Base-by-base conservation (phyloP, 1,284 basidiomycete genomes). In the Malassezia slooffiae region DNA sequence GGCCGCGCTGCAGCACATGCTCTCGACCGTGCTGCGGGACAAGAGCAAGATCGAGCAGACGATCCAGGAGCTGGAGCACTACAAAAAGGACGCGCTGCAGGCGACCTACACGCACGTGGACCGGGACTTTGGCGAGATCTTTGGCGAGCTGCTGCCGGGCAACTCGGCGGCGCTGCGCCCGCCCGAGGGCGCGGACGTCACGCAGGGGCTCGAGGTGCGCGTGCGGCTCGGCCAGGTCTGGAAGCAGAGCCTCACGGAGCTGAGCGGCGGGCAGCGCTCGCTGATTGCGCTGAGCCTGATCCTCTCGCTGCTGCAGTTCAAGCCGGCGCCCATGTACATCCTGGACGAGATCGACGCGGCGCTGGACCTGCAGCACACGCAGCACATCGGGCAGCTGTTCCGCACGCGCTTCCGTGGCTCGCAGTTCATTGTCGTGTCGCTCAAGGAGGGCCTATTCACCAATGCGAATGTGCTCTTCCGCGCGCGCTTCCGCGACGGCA, bases 281-380 rank as follows among this genome's bases (percentile, higher is more conserved):
- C 77, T 97, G 52, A 96, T 97, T 62, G 91, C 91, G 0, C 77
- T 97, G 2, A 93, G 88, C 9, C 77, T 97, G 37, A 96, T 97
- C 75, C 91, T 97, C 89, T 84, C 90, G 0, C 77, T 97, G 29
- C 78, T 97, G 26, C 90, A 96, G 71, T 96, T 96, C 78, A 95
- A 96, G 70, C 89, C 91, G 2, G 90, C 91, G n/a, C 93, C 89
- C 0, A 91, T 97, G 87, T 96, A 97, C 71, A 96, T 97, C 65
- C 78, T 97, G 17, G 93, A 97, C 73, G 93, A 97, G 73, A 93
- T 97, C 59, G 89, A 96, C 71, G 88, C 90, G 0, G 90, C 90
- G 5, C 78, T 95, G 33, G 91, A 97, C 73, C 74, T 96, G 17
- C 89, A 86, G 35, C 90, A 96, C 65, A 96, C 91, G 7, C 55